Evolutionary conservation across 371 early-diverging fungal genomes (phyloP).

Genomic region (Mycotypha africana): DNA sequence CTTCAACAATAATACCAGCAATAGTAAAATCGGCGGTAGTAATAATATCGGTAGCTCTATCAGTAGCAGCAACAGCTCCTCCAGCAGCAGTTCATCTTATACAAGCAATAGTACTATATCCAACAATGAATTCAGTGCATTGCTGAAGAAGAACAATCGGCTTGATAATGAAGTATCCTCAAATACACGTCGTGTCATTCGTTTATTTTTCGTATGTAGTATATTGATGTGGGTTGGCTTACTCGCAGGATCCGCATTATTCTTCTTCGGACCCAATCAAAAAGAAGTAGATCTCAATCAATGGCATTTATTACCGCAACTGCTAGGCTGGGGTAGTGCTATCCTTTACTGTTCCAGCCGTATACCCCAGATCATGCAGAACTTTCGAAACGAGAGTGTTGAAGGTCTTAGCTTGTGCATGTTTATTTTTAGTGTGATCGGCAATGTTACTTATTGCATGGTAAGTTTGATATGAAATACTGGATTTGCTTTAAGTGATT

Average conservation of each 20-base stretch:
- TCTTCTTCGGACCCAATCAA: constrained; percentile 19
- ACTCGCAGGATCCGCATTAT: constrained; percentile 15
- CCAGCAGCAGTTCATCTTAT: neutral
- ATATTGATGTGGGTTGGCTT: constrained; percentile 14
- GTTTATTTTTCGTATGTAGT: constrained; percentile 16
- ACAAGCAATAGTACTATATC: neutral
- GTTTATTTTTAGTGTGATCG: constrained; percentile 80
- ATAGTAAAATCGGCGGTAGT: neutral
- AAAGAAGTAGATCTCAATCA: constrained; percentile 24
- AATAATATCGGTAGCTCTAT: no score
- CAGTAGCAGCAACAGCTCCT: neutral
- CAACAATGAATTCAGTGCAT: neutral
- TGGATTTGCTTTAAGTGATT: neutral
- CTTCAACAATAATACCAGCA: neutral
- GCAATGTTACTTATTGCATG: constrained; percentile 68
- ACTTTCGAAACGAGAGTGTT: constrained; percentile 62
- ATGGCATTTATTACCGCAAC: constrained; percentile 36
- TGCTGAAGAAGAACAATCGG: neutral
- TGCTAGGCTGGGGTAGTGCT: constrained; percentile 52
- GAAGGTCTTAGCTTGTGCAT: constrained; percentile 74
- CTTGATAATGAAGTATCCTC: neutral
- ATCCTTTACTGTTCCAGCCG: constrained; percentile 56
- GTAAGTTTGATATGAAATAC: constrained; percentile 18
- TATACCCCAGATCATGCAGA: constrained; percentile 81
- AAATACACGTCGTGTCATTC: constrained; percentile 16